phyloP scores from a whole-genome alignment of 2,329 filamentous ascomycete species.

The Macrophomina tecta region DNA sequence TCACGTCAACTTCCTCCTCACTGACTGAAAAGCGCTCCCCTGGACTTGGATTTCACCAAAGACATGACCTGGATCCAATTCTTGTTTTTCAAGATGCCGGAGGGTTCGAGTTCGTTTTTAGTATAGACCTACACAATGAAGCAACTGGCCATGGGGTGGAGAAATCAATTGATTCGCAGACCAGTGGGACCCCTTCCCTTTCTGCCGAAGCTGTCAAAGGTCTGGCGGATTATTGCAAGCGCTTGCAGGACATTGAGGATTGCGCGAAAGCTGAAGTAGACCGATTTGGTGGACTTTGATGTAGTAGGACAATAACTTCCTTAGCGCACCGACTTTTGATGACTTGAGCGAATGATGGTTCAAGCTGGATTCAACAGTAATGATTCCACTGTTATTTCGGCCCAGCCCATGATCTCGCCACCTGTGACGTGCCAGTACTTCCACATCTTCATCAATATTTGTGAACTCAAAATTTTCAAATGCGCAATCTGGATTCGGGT shows the following conservation, averaged over 20 bases:
- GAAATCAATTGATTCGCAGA: too few relatives aligned
- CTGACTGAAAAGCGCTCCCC: background rate
- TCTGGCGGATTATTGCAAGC: background rate
- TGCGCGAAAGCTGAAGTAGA: background rate
- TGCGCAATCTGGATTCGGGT: background rate
- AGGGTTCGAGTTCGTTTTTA: background rate
- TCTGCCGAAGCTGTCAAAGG: background rate
- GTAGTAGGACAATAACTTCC: too few relatives aligned
- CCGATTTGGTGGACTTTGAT: background rate
- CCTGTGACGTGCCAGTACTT: background rate
- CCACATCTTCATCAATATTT: too few relatives aligned
- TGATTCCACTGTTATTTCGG: background rate
- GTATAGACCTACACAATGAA: background rate
- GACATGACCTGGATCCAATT: background rate
- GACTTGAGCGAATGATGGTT: background rate
- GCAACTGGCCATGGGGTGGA: too few relatives aligned
- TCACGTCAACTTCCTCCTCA: too few relatives aligned
- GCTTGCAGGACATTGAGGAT: background rate
- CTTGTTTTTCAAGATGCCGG: background rate
- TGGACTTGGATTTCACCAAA: background rate
- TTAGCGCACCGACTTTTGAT: too few relatives aligned
- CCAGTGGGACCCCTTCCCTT: background rate
- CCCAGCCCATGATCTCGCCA: background rate
- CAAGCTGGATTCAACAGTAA: background rate
- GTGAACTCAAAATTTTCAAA: background rate